These are phyloP conservation scores for Myxozyma geophila DNA, from an alignment of 805 yeast species.

Conservation along the genomic window DNA sequence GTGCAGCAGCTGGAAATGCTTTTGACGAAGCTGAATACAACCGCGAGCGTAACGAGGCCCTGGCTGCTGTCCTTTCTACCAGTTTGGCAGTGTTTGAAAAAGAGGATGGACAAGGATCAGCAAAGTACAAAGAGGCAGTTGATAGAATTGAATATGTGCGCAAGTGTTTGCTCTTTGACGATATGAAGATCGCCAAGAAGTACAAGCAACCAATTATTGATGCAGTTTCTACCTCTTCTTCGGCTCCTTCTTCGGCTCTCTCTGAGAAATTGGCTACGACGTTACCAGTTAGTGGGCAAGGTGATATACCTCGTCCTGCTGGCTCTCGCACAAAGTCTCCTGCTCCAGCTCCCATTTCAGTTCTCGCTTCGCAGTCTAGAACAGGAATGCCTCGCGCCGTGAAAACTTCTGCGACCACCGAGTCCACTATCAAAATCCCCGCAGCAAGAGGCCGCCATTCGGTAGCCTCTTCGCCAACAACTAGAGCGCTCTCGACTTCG, in stretches of 20 bases:
- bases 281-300: background rate
- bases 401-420: background rate
- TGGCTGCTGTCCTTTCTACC: constrained; percentile 23
- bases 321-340: background rate
- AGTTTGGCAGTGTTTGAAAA: constrained; percentile 8
- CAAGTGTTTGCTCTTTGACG: constrained; percentile 30
- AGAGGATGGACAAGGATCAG: background rate
- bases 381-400: constrained; percentile 10
- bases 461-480: background rate
- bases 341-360: background rate
- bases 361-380: background rate
- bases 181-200: constrained; percentile 19
- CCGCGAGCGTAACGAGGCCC: constrained; percentile 28
- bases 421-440: background rate
- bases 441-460: background rate
- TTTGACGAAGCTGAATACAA: constrained; percentile 24
- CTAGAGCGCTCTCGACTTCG: background rate
- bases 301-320: background rate
- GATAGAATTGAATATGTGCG: constrained; percentile 28
- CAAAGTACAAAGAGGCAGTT: constrained; percentile 17
- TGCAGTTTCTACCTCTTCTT: background rate
- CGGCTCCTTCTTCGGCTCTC: background rate
- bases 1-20: constrained; percentile 12
- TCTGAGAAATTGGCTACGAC: background rate
- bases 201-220: constrained; percentile 2